Conservation (phyloP, 2,329 filamentous ascomycete genomes). For the Aspergillus pseudotamarii region DNA sequence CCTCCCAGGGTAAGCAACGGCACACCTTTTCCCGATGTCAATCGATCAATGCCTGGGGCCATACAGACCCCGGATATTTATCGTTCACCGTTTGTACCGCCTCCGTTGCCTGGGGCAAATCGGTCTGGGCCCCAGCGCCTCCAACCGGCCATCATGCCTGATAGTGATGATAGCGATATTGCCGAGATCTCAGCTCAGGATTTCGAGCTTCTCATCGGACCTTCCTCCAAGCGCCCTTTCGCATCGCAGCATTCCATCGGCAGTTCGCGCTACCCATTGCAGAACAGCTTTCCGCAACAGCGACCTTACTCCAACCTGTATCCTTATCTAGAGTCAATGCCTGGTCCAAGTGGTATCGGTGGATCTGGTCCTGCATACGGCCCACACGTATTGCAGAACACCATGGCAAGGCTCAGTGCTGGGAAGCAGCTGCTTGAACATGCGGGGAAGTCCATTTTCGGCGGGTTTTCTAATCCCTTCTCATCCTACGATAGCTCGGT, state of each 20-base stretch:
- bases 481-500: conserved; percentile 1
- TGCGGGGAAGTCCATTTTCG: conserved; percentile 14
- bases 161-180: conserved; percentile 38
- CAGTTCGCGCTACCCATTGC: not conserved
- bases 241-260: not conserved
- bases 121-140: conserved; percentile 1
- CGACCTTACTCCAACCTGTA: not conserved
- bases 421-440: conserved; percentile 17
- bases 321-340: not conserved
- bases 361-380: conserved; percentile 15
- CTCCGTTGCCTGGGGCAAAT: not conserved
- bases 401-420: conserved; percentile 23
- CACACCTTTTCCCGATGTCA: not conserved
- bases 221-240: not conserved
- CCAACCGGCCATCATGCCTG: conserved; percentile 6
- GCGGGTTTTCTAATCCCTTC: conserved; percentile 6
- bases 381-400: conserved; percentile 21
- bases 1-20: not conserved
- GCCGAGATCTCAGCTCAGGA: conserved; percentile 31
- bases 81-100: not conserved
- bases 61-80: not conserved
- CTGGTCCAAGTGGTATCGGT: conserved; percentile 9
- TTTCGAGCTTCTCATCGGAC: conserved; percentile 16
- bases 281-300: not conserved
- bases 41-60: not conserved